Conservation (phyloP, 2,329 filamentous ascomycete species). For the Aureobasidium sp. region DNA sequence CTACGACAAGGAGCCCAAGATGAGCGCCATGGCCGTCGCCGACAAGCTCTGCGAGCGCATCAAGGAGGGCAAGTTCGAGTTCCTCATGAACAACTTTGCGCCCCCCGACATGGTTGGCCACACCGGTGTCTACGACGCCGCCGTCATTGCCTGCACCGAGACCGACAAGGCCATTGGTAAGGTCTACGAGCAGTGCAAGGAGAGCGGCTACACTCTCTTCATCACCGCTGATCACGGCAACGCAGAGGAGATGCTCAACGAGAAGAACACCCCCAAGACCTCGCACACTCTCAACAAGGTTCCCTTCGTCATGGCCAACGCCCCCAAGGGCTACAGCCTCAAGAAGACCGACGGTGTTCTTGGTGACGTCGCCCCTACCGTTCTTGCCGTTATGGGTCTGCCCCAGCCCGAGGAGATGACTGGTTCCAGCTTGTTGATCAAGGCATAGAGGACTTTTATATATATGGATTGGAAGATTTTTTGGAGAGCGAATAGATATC, state of each 20-base stretch:
- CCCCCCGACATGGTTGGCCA: slow-evolving; percentile 99
- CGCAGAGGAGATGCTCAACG: slow-evolving; percentile 97
- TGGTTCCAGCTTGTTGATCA: slow-evolving; percentile 72
- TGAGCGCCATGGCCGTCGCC: slow-evolving; percentile 87
- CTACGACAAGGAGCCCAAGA: slow-evolving; percentile 90
- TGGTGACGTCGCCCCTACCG: slow-evolving; percentile 92
- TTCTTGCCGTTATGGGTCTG: slow-evolving; percentile 85
- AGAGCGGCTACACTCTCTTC: slow-evolving; percentile 87
- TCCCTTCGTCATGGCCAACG: slow-evolving; percentile 96
- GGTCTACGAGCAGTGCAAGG: slow-evolving; percentile 89
- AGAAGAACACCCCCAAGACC: slow-evolving; percentile 94
- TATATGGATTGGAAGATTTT: neutral
- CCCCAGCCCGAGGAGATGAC: slow-evolving; percentile 89
- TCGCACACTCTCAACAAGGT: slow-evolving; percentile 98
- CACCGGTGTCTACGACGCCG: slow-evolving; percentile 94
- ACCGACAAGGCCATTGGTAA: slow-evolving; percentile 91
- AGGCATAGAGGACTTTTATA: slow-evolving; percentile 39
- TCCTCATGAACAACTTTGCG: slow-evolving; percentile 99
- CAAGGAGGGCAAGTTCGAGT: slow-evolving; percentile 77
- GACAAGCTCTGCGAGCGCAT: slow-evolving; percentile 86
- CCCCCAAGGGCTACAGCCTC: slow-evolving; percentile 78
- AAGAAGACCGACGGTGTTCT: slow-evolving; percentile 82
- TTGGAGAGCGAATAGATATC: neutral
- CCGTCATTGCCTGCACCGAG: slow-evolving; percentile 71
- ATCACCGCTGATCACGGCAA: slow-evolving; percentile 95